A percentile compares a stretch with the other conserved stretches of the same genome.
Conservation (phyloP, 176 grass and related monocot genomes). For the Metroxylon sagu region DNA sequence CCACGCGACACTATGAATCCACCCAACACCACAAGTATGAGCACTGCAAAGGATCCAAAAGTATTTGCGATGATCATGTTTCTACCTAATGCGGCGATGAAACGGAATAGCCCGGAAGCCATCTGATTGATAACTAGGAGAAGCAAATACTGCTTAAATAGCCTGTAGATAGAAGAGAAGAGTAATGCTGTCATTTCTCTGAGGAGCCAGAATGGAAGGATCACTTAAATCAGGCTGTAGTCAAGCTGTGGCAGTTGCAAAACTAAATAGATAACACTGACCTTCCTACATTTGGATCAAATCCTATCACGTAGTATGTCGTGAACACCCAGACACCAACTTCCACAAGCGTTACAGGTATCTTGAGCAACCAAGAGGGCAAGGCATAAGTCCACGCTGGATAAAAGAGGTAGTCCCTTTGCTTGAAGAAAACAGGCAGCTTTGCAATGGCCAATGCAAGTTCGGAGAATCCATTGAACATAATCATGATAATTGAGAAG, state of each 20-base stretch:
- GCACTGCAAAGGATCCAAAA: conserved; percentile 38
- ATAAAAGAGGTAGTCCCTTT: conserved; percentile 69
- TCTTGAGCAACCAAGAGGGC: conserved; percentile 61
- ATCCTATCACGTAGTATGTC: conserved; percentile 78
- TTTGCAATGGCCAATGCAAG: conserved; percentile 48
- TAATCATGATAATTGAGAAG: conserved; percentile 44
- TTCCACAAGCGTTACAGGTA: conserved; percentile 45
- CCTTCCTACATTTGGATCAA: conserved; percentile 59
- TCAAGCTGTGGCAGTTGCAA: not conserved
- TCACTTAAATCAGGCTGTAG: too few relatives aligned
- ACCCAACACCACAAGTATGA: conserved; percentile 50
- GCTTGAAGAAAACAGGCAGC: conserved; percentile 82
- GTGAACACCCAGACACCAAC: conserved; percentile 61
- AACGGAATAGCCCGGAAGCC: conserved; percentile 46
- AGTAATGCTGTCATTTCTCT: too few relatives aligned
- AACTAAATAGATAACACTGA: conserved; percentile 10
- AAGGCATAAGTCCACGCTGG: conserved; percentile 68
- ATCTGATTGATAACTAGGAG: conserved; percentile 47
- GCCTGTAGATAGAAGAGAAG: conserved; percentile 18
- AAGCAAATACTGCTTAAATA: conserved; percentile 58
- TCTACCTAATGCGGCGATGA: conserved; percentile 55
- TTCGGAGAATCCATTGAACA: conserved; percentile 78
- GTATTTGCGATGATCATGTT: conserved; percentile 64
- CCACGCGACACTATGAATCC: conserved; percentile 70
- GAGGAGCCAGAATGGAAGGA: too few relatives aligned